Evolutionary conservation across 176 grass and related monocot genomes (phyloP), one percentile per base, ranked within the genome.

Genomic region (Tillandsia fasciculata): DNA sequence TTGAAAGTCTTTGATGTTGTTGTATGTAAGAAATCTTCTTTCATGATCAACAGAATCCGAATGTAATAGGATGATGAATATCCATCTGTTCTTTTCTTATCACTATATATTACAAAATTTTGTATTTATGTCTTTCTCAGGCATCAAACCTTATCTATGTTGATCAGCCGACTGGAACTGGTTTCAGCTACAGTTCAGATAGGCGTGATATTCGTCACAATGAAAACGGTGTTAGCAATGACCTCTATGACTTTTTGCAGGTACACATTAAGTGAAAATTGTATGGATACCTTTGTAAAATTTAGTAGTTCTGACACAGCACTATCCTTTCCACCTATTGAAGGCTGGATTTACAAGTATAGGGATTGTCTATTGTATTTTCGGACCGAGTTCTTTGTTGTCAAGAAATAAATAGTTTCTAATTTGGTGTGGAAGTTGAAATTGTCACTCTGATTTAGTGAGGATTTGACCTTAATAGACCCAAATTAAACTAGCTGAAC

Each of bases 161-260:
- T 49, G 92, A 96, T 69, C 92, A 96, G 83, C 92, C 92, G 8
- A 96, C 92, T 2, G 88, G 92, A 66, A 96, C 92, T 64, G 88
- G 92, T 73, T 96, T 96, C 29, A 96, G 88, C 78, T 96, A 92
- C 72, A 96, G 75, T 67, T 89, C 92, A 0, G 76, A 96, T 53
- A n/a, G 24, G 1, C 79, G 81, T 0, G 92, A 96, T 63, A 87
- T 81, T 26, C 88, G 92, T 33, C 92, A 96, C 26, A 77, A 96
- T 3, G 92, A 96, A 83, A 73, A 80, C 0, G 64, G 74, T 18
- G 67, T 96, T 66, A 92, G 88, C 70, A 72, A 89, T 53, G 92
- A 92, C 76, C 78, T 96, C 4, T 96, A 96, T 81, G 65, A 80
- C 14, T 96, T 96, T 64, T 76, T 96, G 52, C 88, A 91, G 92